Percentiles rank a stretch among this genome's conserved stretches.
Conservation (phyloP, 108 stramenopile genomes). For the Skeletonema costatum region DNA sequence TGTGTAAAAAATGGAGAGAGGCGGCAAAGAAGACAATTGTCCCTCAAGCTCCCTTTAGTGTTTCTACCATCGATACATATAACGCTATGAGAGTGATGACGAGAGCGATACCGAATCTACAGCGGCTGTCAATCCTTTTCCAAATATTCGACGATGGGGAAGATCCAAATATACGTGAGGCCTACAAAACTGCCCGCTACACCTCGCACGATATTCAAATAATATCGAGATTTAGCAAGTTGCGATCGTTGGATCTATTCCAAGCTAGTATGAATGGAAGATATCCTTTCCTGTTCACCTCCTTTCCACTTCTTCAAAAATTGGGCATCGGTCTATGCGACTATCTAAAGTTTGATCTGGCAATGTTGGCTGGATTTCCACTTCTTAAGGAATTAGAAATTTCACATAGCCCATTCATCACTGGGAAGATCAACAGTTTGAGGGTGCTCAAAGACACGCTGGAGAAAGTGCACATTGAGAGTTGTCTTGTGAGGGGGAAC, state of each 20-base stretch:
- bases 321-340: neutral
- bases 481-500: neutral
- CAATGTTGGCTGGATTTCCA: neutral
- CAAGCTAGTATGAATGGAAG: neutral
- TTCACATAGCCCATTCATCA: neutral
- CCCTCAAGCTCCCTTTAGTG: neutral
- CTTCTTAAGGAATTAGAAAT: neutral
- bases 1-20: too few relatives aligned
- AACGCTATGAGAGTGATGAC: neutral
- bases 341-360: neutral
- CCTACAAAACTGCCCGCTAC: neutral
- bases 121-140: neutral
- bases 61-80: neutral
- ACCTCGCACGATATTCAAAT: neutral
- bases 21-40: neutral
- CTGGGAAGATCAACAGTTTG: constrained; percentile 5
- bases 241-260: neutral
- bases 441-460: constrained; percentile 3
- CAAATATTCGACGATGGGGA: neutral
- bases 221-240: neutral
- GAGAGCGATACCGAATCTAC: neutral
- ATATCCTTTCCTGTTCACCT: constrained; percentile 1
- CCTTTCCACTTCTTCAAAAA: neutral
- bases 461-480: neutral
- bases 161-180: neutral